Percentiles rank a stretch among this genome's conserved stretches.
Conservation (phyloP, 768 basidiomycete genomes). For the Russula vinacea region DNA sequence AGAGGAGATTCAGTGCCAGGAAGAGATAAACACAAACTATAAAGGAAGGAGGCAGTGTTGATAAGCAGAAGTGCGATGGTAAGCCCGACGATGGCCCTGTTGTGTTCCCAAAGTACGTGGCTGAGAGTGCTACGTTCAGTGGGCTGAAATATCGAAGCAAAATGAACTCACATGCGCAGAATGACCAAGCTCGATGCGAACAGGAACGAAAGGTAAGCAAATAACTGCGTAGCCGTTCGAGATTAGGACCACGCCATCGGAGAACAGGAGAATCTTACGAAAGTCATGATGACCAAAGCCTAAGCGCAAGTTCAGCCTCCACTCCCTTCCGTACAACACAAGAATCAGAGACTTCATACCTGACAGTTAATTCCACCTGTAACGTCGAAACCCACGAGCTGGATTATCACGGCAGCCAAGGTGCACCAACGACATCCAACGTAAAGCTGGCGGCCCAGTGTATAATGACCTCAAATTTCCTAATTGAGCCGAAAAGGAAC, state of each 20-base stretch:
- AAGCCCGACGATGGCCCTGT: not conserved
- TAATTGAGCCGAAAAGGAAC: not conserved
- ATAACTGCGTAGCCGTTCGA: not conserved
- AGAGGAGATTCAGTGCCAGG: not conserved
- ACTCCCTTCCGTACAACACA: not conserved
- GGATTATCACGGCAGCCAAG: not conserved
- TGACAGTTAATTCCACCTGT: not conserved
- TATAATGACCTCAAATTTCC: not conserved
- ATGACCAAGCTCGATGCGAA: slow-evolving; percentile 23
- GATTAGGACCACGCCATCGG: not conserved
- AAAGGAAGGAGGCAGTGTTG: not conserved
- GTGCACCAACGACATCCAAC: slow-evolving; percentile 15
- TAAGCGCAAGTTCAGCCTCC: not conserved
- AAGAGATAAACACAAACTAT: slow-evolving; percentile 3
- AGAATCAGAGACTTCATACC: not conserved
- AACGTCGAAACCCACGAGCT: not conserved
- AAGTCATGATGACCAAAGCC: not conserved
- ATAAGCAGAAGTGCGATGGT: not conserved
- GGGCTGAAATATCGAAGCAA: not conserved
- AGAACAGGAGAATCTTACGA: slow-evolving; percentile 5
- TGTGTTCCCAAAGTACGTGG: slow-evolving; percentile 11
- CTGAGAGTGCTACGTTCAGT: slow-evolving; percentile 2
- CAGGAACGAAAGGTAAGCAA: slow-evolving; percentile 1
- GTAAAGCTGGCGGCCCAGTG: slow-evolving; percentile 6
- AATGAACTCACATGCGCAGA: slow-evolving; percentile 18